Percentiles rank a stretch among this genome's conserved stretches.
These are phyloP conservation scores for Pulicaria dysenterica DNA, from an alignment of 129 eudicot species.

Conservation along the genomic window DNA sequence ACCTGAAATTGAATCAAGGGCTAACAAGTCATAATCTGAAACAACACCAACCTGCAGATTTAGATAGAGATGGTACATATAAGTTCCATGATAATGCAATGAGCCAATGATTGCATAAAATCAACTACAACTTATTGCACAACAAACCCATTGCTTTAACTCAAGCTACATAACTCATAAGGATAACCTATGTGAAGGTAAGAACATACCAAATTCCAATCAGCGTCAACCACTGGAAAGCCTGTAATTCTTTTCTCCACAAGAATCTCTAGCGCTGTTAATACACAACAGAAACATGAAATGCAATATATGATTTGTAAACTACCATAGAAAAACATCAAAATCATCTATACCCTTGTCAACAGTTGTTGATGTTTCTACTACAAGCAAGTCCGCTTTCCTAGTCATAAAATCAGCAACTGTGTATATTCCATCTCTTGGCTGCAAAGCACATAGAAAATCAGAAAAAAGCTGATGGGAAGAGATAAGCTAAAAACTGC, in stretches of 20 bases:
- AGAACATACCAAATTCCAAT: constrained; percentile 67
- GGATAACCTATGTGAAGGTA: not conserved
- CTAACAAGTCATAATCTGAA: constrained; percentile 94
- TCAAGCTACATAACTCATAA: constrained; percentile 11
- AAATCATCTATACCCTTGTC: constrained; percentile 64
- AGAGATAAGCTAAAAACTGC: not conserved
- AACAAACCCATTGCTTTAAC: constrained; percentile 7
- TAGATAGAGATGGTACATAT: constrained; percentile 2
- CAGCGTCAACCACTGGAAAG: constrained; percentile 82
- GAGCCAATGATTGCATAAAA: constrained; percentile 10
- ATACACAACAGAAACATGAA: constrained; percentile 16
- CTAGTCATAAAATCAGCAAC: constrained; percentile 90
- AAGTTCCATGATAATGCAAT: not conserved
- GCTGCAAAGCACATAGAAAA: constrained; percentile 44
- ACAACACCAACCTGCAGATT: constrained; percentile 87
- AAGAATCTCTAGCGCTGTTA: constrained; percentile 64
- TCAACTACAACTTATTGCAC: not conserved
- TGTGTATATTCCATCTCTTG: constrained; percentile 54
- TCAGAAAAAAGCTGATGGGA: constrained; percentile 1
- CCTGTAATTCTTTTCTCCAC: constrained; percentile 83
- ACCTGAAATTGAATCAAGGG: constrained; percentile 94
- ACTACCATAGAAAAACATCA: constrained; percentile 16
- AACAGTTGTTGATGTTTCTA: constrained; percentile 67
- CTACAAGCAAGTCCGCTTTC: constrained; percentile 73
- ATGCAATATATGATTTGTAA: constrained; percentile 1